Evolutionary conservation across 2,329 filamentous ascomycete genomes (phyloP), one percentile per base, ranked within the genome.

Genomic region (Sporothrix humicola): DNA sequence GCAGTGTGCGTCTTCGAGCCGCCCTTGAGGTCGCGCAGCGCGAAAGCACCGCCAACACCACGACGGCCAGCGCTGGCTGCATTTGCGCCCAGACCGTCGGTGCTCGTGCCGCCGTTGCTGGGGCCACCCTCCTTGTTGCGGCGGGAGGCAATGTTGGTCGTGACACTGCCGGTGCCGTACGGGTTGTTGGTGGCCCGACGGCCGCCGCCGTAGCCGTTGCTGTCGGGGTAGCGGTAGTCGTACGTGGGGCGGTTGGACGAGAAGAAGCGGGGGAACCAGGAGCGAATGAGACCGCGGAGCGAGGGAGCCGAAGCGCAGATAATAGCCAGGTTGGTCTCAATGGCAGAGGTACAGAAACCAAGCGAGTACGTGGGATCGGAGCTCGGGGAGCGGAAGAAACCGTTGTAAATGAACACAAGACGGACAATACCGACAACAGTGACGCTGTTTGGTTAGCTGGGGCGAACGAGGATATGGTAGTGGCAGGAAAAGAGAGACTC

Each of bases 251-350:
- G 69, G 59, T 70, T 52, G 54, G 72, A 76, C 44, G 70, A 76
- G 74, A 78, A 74, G 68, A 76, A 77, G 56, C 73, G 74, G 56
- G 77, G 74, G 68, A 77, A 76, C 69, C 77, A 76, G 59, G 8
- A 72, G 75, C 75, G 75, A 23, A 76, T 31, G 3, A 75, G 74
- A 20, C 75, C 74, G 50, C 73, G 73, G 26, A 74, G 70, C 31
- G 73, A 70, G 31, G 73, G 73, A 0, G 82, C 83, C 7, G 82
- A 84, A 52, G 82, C 82, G 23, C 82, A 83, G 73, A 84, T 81
- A 59, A 84, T 78, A 20, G 82, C 82, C 10, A 83, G 79, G 76
- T 84, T 84, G 37, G 81, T 82, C 78, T 84, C 83, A 66, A 83
- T 80, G 42, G 78, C 80, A 1, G 81, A 82, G 15, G 79, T 81